These are phyloP conservation scores for Fusarium heterosporum DNA, from an alignment of 2,329 filamentous ascomycete genomes.

Conservation along the genomic window DNA sequence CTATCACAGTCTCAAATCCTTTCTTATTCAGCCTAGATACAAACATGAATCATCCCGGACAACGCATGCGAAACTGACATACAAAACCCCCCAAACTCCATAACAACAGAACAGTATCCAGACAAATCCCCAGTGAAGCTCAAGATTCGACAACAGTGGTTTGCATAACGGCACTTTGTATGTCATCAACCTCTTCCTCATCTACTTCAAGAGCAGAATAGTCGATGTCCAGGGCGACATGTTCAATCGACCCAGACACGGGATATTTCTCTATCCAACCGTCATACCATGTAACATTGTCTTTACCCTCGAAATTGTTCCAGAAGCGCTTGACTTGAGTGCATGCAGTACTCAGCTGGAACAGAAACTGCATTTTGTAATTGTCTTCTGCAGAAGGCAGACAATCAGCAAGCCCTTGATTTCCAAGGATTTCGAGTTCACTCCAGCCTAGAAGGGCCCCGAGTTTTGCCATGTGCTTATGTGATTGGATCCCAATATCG, in stretches of 20 bases:
- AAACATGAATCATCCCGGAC: too few species aligned
- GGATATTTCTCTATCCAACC: slow-evolving; percentile 7
- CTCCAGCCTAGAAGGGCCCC: background rate
- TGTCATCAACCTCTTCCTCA: background rate
- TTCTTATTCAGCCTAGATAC: background rate
- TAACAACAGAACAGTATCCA: background rate
- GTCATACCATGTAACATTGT: background rate
- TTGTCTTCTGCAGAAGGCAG: background rate
- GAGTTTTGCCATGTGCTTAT: rapidly evolving
- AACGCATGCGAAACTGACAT: background rate
- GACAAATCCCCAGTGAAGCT: background rate
- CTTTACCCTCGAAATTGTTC: rapidly evolving
- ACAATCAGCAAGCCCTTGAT: background rate
- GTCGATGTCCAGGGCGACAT: background rate
- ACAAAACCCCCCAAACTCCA: background rate
- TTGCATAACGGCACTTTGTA: background rate
- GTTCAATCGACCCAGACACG: background rate
- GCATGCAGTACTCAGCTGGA: background rate
- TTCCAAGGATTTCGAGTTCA: background rate
- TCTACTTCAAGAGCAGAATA: background rate
- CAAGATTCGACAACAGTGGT: background rate
- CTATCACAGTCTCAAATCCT: background rate
- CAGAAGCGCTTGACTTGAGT: rapidly evolving
- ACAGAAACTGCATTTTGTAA: background rate
- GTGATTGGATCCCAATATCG: background rate